Evolutionary conservation across 2,329 filamentous ascomycete genomes (phyloP), one percentile per base, ranked within the genome.

Genomic region (Leptodontidium sp.): DNA sequence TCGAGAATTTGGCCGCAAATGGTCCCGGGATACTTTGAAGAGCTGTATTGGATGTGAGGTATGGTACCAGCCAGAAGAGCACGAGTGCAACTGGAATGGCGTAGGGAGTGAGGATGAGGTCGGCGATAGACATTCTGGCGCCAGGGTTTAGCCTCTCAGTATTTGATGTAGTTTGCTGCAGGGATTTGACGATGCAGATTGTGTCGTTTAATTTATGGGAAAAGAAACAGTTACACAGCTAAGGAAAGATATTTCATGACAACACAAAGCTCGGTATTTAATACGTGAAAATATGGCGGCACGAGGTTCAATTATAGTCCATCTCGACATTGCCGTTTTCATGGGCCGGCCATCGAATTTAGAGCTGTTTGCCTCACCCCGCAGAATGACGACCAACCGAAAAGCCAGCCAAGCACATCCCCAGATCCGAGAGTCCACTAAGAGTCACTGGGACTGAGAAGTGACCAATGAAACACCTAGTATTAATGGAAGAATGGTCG

Each of bases 1-100:
- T 93, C 38, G 90, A 88, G 79, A 94, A 93, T 15, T 84, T 84
- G 2, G 89, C 89, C 0, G 82, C 77, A n/a, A 83, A 80, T 0
- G 86, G 85, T 5, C 81, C 80, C 0, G 86, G 86, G 6, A 88
- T 82, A 64, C 81, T 79, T 59, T 79, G 66, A 2, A 79, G 52
- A 4, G 61, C 63, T 11, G 70, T 70, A 47, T 78, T 75, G 12
- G 76, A 73, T 15, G 76, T 77, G 64, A 78, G 70, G 62, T 79
- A 79, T 40, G 77, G 78, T 3, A 78, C 65, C 29, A 77, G 63
- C 65, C 71, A 79, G 71, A 74, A 79, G 59, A 79, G 75, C 7
- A 84, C 80, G 11, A 87, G 76, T n/a, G 86, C 81, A 0, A 81
- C 76, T 1, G 79, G 80, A 17, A 86, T 75, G 1, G 81, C 77